These are phyloP conservation scores for Corrigiola litoralis DNA, from an alignment of 179 eudicot genomes.

Conservation along the genomic window DNA sequence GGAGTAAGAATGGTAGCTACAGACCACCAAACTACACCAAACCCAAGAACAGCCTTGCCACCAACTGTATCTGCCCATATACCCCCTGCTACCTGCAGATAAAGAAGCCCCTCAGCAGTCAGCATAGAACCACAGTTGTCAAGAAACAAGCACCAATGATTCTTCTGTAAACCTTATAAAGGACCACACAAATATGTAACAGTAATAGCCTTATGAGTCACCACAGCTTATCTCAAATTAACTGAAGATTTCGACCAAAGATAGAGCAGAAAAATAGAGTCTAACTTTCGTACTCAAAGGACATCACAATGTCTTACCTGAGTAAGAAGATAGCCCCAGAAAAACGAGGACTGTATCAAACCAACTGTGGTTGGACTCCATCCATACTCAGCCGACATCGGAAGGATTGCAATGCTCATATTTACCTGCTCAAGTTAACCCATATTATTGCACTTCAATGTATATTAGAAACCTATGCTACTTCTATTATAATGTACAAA, in stretches of 20 bases:
- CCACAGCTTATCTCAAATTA: neutral
- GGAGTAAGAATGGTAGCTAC: constrained; percentile 86
- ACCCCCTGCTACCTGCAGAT: constrained; percentile 81
- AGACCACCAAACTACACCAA: constrained; percentile 98
- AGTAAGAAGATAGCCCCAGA: constrained; percentile 95
- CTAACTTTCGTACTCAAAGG: neutral
- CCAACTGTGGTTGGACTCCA: constrained; percentile 88
- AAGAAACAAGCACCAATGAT: too few species aligned
- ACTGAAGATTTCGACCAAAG: neutral
- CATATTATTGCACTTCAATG: neutral
- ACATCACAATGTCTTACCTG: constrained; percentile 45
- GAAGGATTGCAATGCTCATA: constrained; percentile 95
- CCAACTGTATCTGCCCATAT: constrained; percentile 98
- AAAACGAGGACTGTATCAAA: constrained; percentile 77
- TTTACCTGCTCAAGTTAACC: constrained; percentile 57
- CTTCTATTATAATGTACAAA: neutral
- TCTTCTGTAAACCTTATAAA: neutral
- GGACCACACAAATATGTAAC: too few species aligned
- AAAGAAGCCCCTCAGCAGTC: neutral
- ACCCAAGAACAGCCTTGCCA: constrained; percentile 82
- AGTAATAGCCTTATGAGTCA: too few species aligned
- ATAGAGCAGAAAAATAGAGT: neutral
- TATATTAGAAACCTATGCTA: neutral
- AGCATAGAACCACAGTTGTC: too few species aligned
- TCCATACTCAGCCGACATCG: constrained; percentile 74